Percentiles rank a stretch among this genome's conserved stretches.
phyloP scores from a whole-genome alignment of 768 basidiomycete genomes.

The Podaxis sp. region DNA sequence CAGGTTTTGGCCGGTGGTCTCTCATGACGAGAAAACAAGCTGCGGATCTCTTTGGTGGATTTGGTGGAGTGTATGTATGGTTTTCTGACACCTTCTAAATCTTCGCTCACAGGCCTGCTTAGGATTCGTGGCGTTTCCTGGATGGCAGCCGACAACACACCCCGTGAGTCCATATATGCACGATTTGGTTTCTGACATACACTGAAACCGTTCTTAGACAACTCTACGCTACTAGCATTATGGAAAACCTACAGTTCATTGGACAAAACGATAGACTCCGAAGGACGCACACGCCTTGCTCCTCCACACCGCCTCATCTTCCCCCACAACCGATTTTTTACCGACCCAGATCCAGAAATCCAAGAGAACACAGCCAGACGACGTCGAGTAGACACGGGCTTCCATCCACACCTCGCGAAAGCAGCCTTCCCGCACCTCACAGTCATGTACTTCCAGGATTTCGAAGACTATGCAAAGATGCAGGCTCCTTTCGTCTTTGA shows the following conservation, averaged over 20 bases:
- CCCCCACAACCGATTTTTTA: slow-evolving; percentile 64
- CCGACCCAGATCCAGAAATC: slow-evolving; percentile 40
- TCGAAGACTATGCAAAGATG: slow-evolving; percentile 71
- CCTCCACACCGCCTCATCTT: slow-evolving; percentile 76
- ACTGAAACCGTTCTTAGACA: slow-evolving; percentile 40
- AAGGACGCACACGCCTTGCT: slow-evolving; percentile 52
- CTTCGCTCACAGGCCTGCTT: slow-evolving; percentile 3
- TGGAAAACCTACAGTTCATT: slow-evolving; percentile 76
- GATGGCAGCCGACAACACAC: slow-evolving; percentile 54
- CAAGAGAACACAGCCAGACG: slow-evolving; percentile 38
- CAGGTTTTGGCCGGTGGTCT: slow-evolving; percentile 54
- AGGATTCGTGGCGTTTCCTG: slow-evolving; percentile 73
- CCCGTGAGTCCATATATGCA: slow-evolving; percentile 38
- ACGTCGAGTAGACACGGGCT: slow-evolving; percentile 54
- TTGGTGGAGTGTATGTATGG: slow-evolving; percentile 50
- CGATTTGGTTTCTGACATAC: neutral
- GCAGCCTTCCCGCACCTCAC: slow-evolving; percentile 72
- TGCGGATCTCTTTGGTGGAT: slow-evolving; percentile 43
- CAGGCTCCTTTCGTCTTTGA: slow-evolving; percentile 72
- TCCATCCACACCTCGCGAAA: slow-evolving; percentile 73
- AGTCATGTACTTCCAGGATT: slow-evolving; percentile 71
- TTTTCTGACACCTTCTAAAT: neutral
- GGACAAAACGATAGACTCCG: slow-evolving; percentile 40
- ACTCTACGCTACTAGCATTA: slow-evolving; percentile 73
- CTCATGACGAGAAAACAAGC: slow-evolving; percentile 55